Base-by-base conservation (phyloP, 2,329 filamentous ascomycete species). In the Colletotrichum coccodes region DNA sequence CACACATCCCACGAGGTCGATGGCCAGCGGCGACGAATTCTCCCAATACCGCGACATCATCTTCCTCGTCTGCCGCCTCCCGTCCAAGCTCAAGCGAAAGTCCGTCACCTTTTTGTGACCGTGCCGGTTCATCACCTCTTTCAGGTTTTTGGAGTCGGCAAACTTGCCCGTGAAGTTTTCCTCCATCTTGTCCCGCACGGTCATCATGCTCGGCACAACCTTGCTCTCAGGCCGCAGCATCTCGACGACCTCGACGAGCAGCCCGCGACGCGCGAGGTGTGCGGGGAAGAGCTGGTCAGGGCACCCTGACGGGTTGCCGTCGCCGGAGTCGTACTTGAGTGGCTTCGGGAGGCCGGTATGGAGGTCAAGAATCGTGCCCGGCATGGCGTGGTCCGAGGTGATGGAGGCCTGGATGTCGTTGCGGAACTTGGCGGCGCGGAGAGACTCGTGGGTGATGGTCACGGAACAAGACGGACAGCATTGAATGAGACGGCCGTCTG, bases 371-470 rank as follows among this genome's bases (percentile, higher is more conserved):
- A 90, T 78, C 0, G 89, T 92, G 3, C 90, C 90, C 1, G 87
- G 85, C 78, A 92, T 85, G 0, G 89, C 86, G 6, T 79, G 76
- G 32, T 83, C 74, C 6, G 81, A 72, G 5, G 75, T 71, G 14
- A 87, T 71, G 1, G 89, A 80, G 0, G 72, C 73, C 32, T 83
- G 75, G 1, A 87, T 76, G 70, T 93, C 91, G 34, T 77, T 78
- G 54, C 83, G 80, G 72, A 93, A 91, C 65, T 89, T 91, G 9
- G 77, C 81, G 1, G 89, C 83, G 21, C 86, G 83, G 0, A 93
- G 81, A 1, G 79, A 79, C 30, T 90, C 86, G 71, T 90, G 87
- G 1, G 82, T 85, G 63, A 91, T 79, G 0, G 64, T 71, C 2
- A 77, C 77, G 2, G 73, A 68, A 72, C 90, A 92, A 3, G 66